These are phyloP conservation scores for Pilasporangium apinafurcum DNA, from an alignment of 352 stramenopile species.

Conservation along the genomic window DNA sequence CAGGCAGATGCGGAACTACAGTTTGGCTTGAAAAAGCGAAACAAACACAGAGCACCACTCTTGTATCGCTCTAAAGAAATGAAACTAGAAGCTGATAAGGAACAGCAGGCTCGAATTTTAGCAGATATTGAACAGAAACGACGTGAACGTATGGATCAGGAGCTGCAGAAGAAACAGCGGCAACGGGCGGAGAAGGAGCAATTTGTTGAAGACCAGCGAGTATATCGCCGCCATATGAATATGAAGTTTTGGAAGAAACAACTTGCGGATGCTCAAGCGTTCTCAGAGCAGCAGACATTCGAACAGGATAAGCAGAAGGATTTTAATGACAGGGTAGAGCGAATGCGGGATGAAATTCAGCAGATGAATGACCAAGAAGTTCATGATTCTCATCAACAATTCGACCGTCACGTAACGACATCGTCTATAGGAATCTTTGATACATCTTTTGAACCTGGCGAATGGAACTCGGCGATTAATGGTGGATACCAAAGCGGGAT, in stretches of 20 bases:
- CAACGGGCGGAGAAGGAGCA: slow-evolving; percentile 8
- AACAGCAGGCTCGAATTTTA: slow-evolving; percentile 16
- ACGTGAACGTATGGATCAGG: slow-evolving; percentile 22
- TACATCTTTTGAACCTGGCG: slow-evolving; percentile 31
- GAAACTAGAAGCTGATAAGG: slow-evolving; percentile 40
- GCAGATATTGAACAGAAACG: slow-evolving; percentile 45
- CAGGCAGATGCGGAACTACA: slow-evolving; percentile 29
- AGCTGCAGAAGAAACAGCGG: slow-evolving; percentile 29
- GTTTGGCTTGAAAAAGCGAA: slow-evolving; percentile 54
- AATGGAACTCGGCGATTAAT: slow-evolving; percentile 46
- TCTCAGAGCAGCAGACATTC: slow-evolving; percentile 34
- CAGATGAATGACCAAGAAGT: slow-evolving; percentile 21
- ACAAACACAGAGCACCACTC: slow-evolving; percentile 45
- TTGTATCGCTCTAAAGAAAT: slow-evolving; percentile 38
- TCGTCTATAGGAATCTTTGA: slow-evolving; percentile 54
- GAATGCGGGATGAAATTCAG: slow-evolving; percentile 31
- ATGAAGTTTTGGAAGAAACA: slow-evolving; percentile 73
- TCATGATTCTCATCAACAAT: slow-evolving; percentile 6
- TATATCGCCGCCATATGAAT: slow-evolving; percentile 41
- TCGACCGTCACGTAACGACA: slow-evolving; percentile 21
- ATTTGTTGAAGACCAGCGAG: slow-evolving; percentile 13
- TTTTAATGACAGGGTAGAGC: slow-evolving; percentile 18
- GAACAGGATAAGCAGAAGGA: slow-evolving; percentile 11
- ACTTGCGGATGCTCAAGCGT: slow-evolving; percentile 33
- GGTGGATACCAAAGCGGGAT: slow-evolving; percentile 36